Conservation (phyloP, 2,329 filamentous ascomycete species). For the Hypoxylon sp. region DNA sequence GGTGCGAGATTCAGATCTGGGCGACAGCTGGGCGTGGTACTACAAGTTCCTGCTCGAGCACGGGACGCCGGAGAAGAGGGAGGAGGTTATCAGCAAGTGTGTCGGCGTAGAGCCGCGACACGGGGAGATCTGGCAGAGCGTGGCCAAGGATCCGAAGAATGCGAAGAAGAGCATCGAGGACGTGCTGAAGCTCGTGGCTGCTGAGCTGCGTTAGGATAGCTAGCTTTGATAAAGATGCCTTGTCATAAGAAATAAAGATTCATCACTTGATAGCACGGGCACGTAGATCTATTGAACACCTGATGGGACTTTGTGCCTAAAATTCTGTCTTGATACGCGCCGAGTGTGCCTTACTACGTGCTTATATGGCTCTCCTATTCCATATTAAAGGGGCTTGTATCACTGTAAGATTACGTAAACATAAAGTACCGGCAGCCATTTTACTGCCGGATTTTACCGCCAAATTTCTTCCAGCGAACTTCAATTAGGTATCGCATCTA, state of each 20-base stretch:
- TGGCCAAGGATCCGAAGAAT: conserved; percentile 87
- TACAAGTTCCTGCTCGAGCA: conserved; percentile 92
- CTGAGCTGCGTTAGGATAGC: conserved; percentile 34
- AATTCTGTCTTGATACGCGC: too few species aligned
- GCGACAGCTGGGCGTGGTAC: conserved; percentile 98
- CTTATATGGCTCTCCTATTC: too few species aligned
- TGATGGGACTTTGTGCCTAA: too few species aligned
- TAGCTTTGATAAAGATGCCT: background rate
- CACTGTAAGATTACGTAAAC: background rate
- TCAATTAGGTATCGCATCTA: background rate
- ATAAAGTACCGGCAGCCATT: background rate
- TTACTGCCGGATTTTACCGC: conserved; percentile 36
- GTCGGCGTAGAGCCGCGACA: conserved; percentile 85
- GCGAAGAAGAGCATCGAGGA: conserved; percentile 79
- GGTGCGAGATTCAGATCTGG: conserved; percentile 82
- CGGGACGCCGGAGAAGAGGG: conserved; percentile 91
- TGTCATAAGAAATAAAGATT: background rate
- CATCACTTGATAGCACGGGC: background rate
- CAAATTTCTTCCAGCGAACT: conserved; percentile 27
- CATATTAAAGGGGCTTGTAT: background rate
- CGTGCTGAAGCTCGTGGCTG: conserved; percentile 79
- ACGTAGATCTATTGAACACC: background rate
- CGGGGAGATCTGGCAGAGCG: conserved; percentile 87
- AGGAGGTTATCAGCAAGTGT: conserved; percentile 83
- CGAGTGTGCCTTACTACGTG: too few species aligned